Base-by-base conservation (phyloP, 2,329 filamentous ascomycete species). In the Incumbomyces lentus region DNA sequence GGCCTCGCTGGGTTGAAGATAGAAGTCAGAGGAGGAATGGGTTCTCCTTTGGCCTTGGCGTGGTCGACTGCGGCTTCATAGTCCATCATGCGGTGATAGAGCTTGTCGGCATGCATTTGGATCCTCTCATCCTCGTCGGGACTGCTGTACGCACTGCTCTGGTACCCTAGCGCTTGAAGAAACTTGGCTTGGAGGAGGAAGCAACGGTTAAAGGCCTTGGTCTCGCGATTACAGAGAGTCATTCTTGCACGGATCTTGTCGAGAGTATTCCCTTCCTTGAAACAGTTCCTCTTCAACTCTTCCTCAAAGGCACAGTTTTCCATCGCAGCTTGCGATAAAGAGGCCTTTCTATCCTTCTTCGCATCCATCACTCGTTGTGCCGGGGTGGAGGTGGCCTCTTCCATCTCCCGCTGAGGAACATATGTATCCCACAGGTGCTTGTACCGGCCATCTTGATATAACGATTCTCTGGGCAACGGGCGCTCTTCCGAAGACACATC, bases 401-500 rank as follows among this genome's bases (percentile, higher is more conserved):
- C 82, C 50, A 93, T 68, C 47, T 84, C 72, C 31, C 71, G 62
- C 44, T 85, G 79, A 7, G 90, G 82, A 49, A 76, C 76, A 72
- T 98, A 98, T 49, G 78, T 86, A 67, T 88, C 90, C 92, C 92
- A 98, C 29, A 98, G 72, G 62, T 96, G 78, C 47, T 89, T 87
- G 66, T 85, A 86, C 49, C 82, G 77, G 52, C 81, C 81, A 61
- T 86, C 82, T 59, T 76, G 74, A 59, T 72, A 84, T 14, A 82
- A 69, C 12, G 79, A 82, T 55, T 79, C 70, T 51, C 19, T 64
- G 43, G 49, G 62, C 26, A 34, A 55, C 5, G 48, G 40, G 18
- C 46, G 44, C 50, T 44, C 49, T 50, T 51, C 54, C 50, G 47
- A 31, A 22, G 49, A 13, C 13, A 31, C 10, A n/a, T 30, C 38